phyloP scores from a whole-genome alignment of 202 grass and related monocot genomes.

The Setaria italica region DNA sequence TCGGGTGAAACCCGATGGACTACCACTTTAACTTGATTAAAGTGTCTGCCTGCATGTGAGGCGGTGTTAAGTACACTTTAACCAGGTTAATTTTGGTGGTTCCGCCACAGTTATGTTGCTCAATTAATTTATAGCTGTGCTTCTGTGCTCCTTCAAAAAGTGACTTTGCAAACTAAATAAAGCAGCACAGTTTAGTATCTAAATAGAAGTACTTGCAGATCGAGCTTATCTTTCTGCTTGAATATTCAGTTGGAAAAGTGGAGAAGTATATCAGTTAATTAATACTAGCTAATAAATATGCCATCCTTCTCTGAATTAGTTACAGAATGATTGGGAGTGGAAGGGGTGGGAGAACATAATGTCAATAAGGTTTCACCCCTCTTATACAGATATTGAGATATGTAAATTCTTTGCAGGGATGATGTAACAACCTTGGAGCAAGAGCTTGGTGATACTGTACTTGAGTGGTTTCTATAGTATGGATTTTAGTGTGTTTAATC shows the following conservation, averaged over 20 bases:
- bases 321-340: not conserved
- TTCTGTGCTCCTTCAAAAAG: not conserved
- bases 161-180: not conserved
- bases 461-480: slow-evolving; percentile 61
- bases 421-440: slow-evolving; percentile 68
- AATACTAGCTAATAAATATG: not conserved
- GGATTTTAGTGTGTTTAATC: slow-evolving; percentile 33
- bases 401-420: slow-evolving; percentile 82
- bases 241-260: not conserved
- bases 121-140: not conserved
- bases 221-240: not conserved
- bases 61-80: too few relatives aligned
- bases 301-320: not conserved
- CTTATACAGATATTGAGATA: slow-evolving; percentile 66
- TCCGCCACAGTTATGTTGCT: not conserved
- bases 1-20: too few relatives aligned
- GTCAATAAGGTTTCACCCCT: slow-evolving; percentile 69
- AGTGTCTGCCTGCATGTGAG: too few relatives aligned
- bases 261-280: not conserved
- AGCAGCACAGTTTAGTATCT: not conserved
- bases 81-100: too few relatives aligned
- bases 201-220: not conserved
- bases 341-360: slow-evolving; percentile 53
- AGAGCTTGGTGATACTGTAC: slow-evolving; percentile 53
- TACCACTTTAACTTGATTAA: too few relatives aligned